Percentiles rank a stretch among this genome's conserved stretches.
These are phyloP conservation scores for Xylaria palmicola DNA, from an alignment of 495 filamentous ascomycete species.

Conservation along the genomic window DNA sequence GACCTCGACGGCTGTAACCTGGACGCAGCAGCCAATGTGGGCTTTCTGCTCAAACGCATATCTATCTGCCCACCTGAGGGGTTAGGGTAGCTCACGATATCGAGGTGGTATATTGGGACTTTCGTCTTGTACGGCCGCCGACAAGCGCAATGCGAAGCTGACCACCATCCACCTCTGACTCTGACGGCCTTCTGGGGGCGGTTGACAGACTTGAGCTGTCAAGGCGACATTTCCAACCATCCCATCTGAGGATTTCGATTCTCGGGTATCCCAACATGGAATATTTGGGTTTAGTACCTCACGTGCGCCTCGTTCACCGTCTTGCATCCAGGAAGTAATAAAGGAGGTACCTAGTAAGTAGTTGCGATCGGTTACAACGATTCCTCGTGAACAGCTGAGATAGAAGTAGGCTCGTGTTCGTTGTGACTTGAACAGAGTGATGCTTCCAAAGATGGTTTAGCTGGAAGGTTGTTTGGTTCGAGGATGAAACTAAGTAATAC, in stretches of 20 bases:
- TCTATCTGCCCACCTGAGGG: no score
- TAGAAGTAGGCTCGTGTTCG: no score
- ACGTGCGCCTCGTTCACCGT: no score
- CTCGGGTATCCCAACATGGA: not conserved
- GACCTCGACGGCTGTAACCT: conserved; percentile 15
- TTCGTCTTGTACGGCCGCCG: not conserved
- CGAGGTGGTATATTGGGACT: not conserved
- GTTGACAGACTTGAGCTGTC: no score
- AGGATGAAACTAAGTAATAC: not conserved
- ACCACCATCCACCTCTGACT: no score
- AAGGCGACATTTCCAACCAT: not conserved
- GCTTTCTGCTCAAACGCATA: not conserved
- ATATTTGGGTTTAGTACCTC: not conserved
- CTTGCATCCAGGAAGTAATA: not conserved
- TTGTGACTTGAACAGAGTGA: not conserved
- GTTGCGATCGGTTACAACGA: not conserved
- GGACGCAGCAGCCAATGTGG: not conserved
- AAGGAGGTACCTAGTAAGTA: no score
- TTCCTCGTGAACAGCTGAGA: no score
- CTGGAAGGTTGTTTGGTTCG: not conserved
- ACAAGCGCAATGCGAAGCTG: not conserved
- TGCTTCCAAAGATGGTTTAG: not conserved
- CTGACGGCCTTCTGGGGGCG: no score
- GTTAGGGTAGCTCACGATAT: not conserved
- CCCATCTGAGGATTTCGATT: not conserved